These are phyloP conservation scores for Aureococcus anophagefferens DNA, from an alignment of 108 stramenopile species.

Conservation along the genomic window DNA sequence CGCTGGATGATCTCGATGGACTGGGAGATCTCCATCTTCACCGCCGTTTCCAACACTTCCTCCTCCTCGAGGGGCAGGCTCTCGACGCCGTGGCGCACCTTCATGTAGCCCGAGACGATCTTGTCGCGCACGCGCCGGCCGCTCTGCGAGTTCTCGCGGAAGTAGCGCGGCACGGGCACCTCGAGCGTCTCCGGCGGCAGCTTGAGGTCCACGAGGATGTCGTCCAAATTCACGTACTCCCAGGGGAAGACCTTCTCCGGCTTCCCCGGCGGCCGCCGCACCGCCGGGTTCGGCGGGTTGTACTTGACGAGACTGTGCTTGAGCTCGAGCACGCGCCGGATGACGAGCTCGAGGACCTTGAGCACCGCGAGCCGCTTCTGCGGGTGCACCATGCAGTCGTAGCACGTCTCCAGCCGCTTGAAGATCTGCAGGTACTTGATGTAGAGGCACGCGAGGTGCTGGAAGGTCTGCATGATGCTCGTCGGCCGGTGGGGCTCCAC, in stretches of 20 bases:
- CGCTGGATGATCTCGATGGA: slow-evolving; percentile 49
- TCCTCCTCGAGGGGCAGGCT: slow-evolving; percentile 32
- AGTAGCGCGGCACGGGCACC: slow-evolving; percentile 53
- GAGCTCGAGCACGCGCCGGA: slow-evolving; percentile 60
- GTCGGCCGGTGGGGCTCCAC: slow-evolving; percentile 14
- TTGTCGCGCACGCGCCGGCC: slow-evolving; percentile 30
- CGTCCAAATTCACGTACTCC: slow-evolving; percentile 65
- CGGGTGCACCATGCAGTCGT: slow-evolving; percentile 64
- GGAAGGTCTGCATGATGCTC: slow-evolving; percentile 52
- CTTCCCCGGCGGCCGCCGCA: slow-evolving; percentile 20
- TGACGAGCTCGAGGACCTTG: slow-evolving; percentile 58
- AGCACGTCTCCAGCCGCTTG: slow-evolving; percentile 50
- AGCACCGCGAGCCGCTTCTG: slow-evolving; percentile 73
- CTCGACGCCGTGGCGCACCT: slow-evolving; percentile 42
- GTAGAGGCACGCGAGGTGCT: slow-evolving; percentile 68
- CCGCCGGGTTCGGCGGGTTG: slow-evolving; percentile 63
- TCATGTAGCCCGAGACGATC: slow-evolving; percentile 42
- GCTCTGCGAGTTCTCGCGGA: slow-evolving; percentile 42
- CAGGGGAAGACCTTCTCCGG: slow-evolving; percentile 54
- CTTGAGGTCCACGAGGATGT: slow-evolving; percentile 55
- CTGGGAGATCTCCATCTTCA: slow-evolving; percentile 2
- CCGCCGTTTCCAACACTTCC: slow-evolving; percentile 18
- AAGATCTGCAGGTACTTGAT: slow-evolving; percentile 60
- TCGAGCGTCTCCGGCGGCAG: slow-evolving; percentile 63
- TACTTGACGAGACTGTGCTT: slow-evolving; percentile 67